Conservation (phyloP, 148 eudicot genomes). For the Cornus kousa region DNA sequence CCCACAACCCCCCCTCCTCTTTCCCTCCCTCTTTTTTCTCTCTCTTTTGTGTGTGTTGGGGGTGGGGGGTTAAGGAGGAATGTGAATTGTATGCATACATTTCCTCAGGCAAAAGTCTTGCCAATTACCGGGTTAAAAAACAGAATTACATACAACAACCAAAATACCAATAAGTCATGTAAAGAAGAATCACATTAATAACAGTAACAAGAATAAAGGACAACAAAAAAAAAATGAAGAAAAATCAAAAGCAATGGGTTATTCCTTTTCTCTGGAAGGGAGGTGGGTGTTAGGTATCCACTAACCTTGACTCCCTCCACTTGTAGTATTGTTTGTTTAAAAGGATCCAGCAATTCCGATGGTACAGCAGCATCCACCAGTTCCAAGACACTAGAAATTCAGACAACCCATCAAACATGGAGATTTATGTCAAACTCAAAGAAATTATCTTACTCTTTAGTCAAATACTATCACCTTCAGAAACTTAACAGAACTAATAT, state of each 20-base stretch:
- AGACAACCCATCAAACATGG: slow-evolving; percentile 7
- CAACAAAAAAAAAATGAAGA: not conserved
- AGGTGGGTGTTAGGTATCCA: not conserved
- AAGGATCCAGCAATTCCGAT: slow-evolving; percentile 62
- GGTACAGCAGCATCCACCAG: slow-evolving; percentile 98
- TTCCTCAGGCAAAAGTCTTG: not conserved
- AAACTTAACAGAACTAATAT: not conserved
- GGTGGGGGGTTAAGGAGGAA: not conserved
- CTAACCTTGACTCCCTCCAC: slow-evolving; percentile 89
- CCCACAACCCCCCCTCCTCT: too few species aligned
- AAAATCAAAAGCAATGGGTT: not conserved
- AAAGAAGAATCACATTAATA: not conserved
- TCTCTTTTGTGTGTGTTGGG: too few species aligned
- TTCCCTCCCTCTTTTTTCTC: too few species aligned
- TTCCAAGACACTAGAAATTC: slow-evolving; percentile 64
- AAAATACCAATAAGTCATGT: not conserved
- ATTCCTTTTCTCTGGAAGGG: not conserved
- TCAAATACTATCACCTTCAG: not conserved
- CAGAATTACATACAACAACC: too few species aligned
- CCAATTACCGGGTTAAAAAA: too few species aligned
- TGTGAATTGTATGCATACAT: not conserved
- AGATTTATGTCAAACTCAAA: not conserved
- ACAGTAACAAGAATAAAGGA: not conserved
- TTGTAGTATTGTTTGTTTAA: slow-evolving; percentile 56
- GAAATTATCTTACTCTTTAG: not conserved